A percentile compares a stretch with the other conserved stretches of the same genome.
phyloP scores from a whole-genome alignment of 2,329 filamentous ascomycete species.

The Colletotrichum chrysophilum region DNA sequence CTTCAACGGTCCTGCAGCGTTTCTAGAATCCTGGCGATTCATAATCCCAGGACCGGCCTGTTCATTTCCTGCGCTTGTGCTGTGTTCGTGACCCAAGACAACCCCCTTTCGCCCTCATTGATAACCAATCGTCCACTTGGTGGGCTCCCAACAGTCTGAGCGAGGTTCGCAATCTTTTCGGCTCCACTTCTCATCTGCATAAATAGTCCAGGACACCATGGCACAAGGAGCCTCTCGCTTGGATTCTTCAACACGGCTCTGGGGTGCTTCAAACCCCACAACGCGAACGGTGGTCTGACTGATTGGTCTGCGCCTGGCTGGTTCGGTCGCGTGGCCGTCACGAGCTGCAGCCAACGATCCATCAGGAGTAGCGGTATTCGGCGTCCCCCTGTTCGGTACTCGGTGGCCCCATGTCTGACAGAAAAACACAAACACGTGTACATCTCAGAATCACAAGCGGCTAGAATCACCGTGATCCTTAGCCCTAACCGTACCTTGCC shows the following conservation, averaged over 20 bases:
- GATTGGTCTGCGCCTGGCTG: neutral
- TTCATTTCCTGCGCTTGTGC: neutral
- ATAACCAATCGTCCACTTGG: neutral
- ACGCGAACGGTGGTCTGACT: neutral
- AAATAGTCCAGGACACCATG: neutral
- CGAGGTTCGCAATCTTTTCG: neutral
- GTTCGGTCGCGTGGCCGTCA: neutral
- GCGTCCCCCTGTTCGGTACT: neutral
- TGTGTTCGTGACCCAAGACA: neutral
- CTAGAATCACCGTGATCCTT: neutral
- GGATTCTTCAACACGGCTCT: neutral
- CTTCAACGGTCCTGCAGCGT: neutral
- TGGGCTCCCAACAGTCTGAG: neutral
- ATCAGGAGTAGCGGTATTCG: neutral
- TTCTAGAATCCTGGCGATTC: neutral
- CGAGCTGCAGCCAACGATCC: neutral
- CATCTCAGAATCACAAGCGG: neutral
- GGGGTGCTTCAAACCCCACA: neutral
- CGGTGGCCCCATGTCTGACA: neutral
- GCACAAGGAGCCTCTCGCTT: neutral
- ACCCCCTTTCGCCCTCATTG: neutral
- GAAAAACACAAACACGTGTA: neutral
- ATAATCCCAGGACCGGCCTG: neutral
- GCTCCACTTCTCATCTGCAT: neutral
- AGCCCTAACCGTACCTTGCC: neutral